Conservation (phyloP, 371 early-diverging fungal genomes). For the Catenaria anguillulae region DNA sequence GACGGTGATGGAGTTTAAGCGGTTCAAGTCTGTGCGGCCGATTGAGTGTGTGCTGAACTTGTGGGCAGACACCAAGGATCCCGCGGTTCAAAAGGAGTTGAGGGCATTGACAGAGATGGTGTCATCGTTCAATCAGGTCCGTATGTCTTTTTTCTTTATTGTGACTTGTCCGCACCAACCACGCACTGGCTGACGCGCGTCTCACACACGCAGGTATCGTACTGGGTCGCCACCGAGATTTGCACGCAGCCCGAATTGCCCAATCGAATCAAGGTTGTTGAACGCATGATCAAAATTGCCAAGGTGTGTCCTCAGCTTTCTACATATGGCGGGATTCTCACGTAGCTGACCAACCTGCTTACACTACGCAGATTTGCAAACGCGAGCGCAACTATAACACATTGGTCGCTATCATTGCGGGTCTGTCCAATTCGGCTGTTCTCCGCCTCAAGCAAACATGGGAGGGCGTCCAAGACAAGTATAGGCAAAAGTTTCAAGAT, state of each 20-base stretch:
- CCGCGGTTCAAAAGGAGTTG: neutral
- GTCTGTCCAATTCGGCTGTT: constrained; percentile 49
- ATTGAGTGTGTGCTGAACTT: constrained; percentile 8
- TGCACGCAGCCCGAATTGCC: constrained; percentile 37
- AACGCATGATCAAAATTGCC: constrained; percentile 46
- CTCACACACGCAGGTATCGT: neutral
- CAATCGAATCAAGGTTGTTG: constrained; percentile 40
- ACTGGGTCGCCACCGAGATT: constrained; percentile 49
- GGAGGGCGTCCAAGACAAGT: constrained; percentile 34
- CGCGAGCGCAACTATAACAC: constrained; percentile 49
- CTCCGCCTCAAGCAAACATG: constrained; percentile 40
- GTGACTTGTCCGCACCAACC: too few relatives aligned
- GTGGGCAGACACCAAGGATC: constrained; percentile 6
- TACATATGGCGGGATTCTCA: too few relatives aligned
- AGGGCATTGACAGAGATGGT: constrained; percentile 5
- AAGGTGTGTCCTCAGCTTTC: too few relatives aligned
- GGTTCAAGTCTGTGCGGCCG: constrained; percentile 7
- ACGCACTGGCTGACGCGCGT: too few relatives aligned
- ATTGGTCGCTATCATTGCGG: constrained; percentile 53
- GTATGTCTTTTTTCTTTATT: too few relatives aligned
- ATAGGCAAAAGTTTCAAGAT: constrained; percentile 27
- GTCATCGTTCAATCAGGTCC: constrained; percentile 5
- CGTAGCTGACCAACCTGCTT: too few relatives aligned
- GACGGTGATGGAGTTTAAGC: constrained; percentile 3
- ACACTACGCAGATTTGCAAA: constrained; percentile 22